Evolutionary conservation across 1,139 yeast species (phyloP).

Genomic region (Lodderomyces jiufengensis): DNA sequence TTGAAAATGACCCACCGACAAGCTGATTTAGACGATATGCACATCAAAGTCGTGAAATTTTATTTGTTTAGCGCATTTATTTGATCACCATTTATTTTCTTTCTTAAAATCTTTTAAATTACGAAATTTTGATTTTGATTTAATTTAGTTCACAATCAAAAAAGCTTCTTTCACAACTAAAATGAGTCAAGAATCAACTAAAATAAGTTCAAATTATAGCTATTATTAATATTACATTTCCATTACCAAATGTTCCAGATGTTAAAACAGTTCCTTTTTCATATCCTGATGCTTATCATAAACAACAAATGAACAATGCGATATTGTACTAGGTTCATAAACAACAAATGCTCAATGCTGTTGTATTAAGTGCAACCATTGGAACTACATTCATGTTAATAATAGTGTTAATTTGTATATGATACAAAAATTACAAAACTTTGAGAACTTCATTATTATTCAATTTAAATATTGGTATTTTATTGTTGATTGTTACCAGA

Average conservation of each 20-base stretch:
- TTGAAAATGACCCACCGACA: too few species aligned
- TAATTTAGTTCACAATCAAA: background rate
- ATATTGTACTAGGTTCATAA: constrained; percentile 19
- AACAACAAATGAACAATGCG: constrained; percentile 4
- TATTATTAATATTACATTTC: constrained; percentile 8
- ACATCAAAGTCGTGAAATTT: too few species aligned
- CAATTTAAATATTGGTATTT: constrained; percentile 58
- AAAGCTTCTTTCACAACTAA: background rate
- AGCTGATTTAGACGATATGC: too few species aligned
- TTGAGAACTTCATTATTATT: constrained; percentile 55
- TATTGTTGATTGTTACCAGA: constrained; percentile 53
- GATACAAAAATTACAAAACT: constrained; percentile 33
- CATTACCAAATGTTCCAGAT: constrained; percentile 8
- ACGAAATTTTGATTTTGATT: too few species aligned
- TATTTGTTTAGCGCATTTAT: too few species aligned
- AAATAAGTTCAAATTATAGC: constrained; percentile 3
- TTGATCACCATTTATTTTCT: too few species aligned
- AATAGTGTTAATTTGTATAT: constrained; percentile 24
- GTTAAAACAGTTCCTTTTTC: constrained; percentile 9
- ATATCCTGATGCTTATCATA: constrained; percentile 6
- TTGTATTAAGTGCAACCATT: constrained; percentile 23
- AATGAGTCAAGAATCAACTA: background rate
- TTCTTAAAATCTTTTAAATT: too few species aligned
- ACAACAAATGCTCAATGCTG: too few species aligned
- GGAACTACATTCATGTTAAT: constrained; percentile 26